These are phyloP conservation scores for Paramecium tetraurelia DNA, from an alignment of 73 alveolate genomes.

Conservation along the genomic window DNA sequence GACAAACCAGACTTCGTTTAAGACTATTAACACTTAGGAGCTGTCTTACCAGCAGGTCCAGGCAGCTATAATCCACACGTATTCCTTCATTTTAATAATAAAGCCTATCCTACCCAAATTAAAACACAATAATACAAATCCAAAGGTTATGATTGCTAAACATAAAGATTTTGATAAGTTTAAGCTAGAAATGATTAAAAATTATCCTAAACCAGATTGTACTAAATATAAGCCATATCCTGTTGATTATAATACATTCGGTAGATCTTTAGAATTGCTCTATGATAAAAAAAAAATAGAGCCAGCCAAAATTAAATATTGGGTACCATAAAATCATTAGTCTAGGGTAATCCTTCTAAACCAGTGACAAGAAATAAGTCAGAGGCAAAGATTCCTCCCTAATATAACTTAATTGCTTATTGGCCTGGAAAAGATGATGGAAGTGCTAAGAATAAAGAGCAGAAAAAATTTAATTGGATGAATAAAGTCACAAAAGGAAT, in stretches of 20 bases:
- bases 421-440: slow-evolving; percentile 63
- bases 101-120: slow-evolving; percentile 54
- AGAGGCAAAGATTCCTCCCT: background rate
- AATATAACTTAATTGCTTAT: slow-evolving; percentile 44
- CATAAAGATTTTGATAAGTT: slow-evolving; percentile 38
- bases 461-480: slow-evolving; percentile 58
- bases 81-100: background rate
- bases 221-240: slow-evolving; percentile 52
- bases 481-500: slow-evolving; percentile 53
- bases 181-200: background rate
- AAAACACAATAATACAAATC: slow-evolving; percentile 13
- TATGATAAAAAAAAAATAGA: slow-evolving; percentile 42
- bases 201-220: slow-evolving; percentile 52
- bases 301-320: slow-evolving; percentile 30
- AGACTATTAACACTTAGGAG: slow-evolving; percentile 53
- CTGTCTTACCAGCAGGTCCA: slow-evolving; percentile 47
- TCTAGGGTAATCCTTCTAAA: background rate
- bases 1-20: slow-evolving; percentile 36
- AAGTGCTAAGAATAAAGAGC: slow-evolving; percentile 47
- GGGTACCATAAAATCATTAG: background rate
- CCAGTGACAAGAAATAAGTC: slow-evolving; percentile 30
- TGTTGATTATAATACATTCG: slow-evolving; percentile 56
- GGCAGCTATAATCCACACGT: slow-evolving; percentile 55
- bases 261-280: slow-evolving; percentile 17
- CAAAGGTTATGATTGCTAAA: slow-evolving; percentile 35